Conservation (phyloP, 2,329 filamentous ascomycete species). For the Stachybotrys chlorohalonatus region DNA sequence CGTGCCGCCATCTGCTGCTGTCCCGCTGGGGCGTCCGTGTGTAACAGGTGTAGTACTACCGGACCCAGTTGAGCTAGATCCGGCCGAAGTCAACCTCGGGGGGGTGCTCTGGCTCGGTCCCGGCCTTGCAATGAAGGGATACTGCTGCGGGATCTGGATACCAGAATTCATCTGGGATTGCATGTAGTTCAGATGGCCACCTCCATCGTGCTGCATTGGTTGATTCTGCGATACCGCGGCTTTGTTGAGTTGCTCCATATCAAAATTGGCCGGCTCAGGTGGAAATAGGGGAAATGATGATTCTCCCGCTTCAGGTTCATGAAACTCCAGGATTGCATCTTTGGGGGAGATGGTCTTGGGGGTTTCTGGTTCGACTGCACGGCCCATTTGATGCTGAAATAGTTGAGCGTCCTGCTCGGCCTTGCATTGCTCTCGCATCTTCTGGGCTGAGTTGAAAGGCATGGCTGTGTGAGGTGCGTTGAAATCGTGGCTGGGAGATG, state of each 20-base stretch:
- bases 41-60: constrained; percentile 20
- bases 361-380: constrained; percentile 33
- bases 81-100: constrained; percentile 32
- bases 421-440: constrained; percentile 52
- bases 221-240: constrained; percentile 10
- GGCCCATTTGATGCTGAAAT: constrained; percentile 30
- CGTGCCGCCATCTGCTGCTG: constrained; percentile 70
- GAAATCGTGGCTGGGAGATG: constrained; percentile 35
- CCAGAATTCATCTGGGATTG: constrained; percentile 25
- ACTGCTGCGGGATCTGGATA: constrained; percentile 39
- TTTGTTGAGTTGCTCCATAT: constrained; percentile 30
- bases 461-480: constrained; percentile 9
- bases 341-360: constrained; percentile 93
- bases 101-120: constrained; percentile 23
- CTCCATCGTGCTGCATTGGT: constrained; percentile 9
- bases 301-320: constrained; percentile 58
- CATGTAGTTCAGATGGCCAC: constrained; percentile 16
- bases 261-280: constrained; percentile 40
- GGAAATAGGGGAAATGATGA: constrained; percentile 67
- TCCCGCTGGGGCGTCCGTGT: constrained; percentile 47
- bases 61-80: constrained; percentile 26
- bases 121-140: constrained; percentile 35
- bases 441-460: constrained; percentile 44
- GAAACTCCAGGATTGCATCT: constrained; percentile 80
- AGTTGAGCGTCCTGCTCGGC: constrained; percentile 47